A percentile compares a stretch with the other conserved stretches of the same genome.
Conservation (phyloP, 208 protist species). For the Strigomonas culicis region DNA sequence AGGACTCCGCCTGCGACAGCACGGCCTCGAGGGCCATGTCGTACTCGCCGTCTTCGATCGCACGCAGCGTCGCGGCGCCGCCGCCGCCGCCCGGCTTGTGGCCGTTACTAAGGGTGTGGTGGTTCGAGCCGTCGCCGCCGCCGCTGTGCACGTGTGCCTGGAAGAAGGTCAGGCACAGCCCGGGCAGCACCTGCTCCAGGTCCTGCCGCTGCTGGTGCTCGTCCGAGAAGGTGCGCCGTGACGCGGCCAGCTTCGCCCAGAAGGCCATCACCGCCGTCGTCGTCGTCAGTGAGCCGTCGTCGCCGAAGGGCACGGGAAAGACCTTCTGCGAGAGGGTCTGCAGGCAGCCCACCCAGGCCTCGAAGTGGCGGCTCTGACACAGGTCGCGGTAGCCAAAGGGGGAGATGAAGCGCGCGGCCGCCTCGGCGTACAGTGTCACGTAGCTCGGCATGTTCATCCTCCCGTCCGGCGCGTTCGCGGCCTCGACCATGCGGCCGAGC, state of each 20-base stretch:
- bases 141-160: conserved; percentile 31
- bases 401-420: conserved; percentile 47
- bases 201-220: conserved; percentile 32
- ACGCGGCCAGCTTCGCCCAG: conserved; percentile 61
- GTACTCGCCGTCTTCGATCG: conserved; percentile 34
- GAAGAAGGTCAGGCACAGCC: conserved; percentile 47
- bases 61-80: conserved; percentile 17
- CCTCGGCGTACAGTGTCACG: conserved; percentile 49
- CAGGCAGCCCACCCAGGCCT: conserved; percentile 38
- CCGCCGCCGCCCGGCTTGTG: conserved; percentile 6
- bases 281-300: conserved; percentile 62
- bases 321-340: conserved; percentile 48
- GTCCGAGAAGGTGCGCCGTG: conserved; percentile 45
- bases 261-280: conserved; percentile 62
- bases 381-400: conserved; percentile 80
- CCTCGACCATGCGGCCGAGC: conserved; percentile 30
- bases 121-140: conserved; percentile 2
- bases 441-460: conserved; percentile 65
- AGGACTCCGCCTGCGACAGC: conserved; percentile 44
- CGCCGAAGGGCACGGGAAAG: conserved; percentile 64
- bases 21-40: conserved; percentile 50
- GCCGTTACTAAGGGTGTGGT: neutral
- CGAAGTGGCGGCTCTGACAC: conserved; percentile 36
- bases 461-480: conserved; percentile 9
- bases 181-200: conserved; percentile 43